Base-by-base conservation (phyloP, 2,329 filamentous ascomycete species). In the Fonsecaea erecta region DNA sequence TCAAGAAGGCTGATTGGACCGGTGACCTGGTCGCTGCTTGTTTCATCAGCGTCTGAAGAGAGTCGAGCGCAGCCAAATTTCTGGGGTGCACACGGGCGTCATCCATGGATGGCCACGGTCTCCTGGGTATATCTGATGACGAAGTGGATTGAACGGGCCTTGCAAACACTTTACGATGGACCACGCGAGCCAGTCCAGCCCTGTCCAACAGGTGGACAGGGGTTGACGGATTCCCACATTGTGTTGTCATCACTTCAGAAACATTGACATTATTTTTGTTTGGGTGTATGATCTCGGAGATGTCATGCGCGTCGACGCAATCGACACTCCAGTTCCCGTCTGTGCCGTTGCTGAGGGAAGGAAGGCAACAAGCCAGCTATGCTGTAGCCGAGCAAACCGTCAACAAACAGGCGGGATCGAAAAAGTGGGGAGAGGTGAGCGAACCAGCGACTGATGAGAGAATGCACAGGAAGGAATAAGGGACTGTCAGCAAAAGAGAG, bases 41-140 rank as follows among this genome's bases (percentile, higher is more conserved):
- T 68, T 66, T 68, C 66, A 68, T 62, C 46, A 60, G 46, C 32
- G 34, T 46, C 32, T 53, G 34, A 34, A 46, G 18, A 63, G n/a
- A 52, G n/a, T 59, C 7, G 53, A 58, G 53, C 35, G 37, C 46
- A 53, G 40, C 18, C n/a, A 30, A 24, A 48, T 12, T 48, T 21
- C 32, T 3, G 16, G 18, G 54, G 46, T n/a, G 54, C 26, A 59
- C 63, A 65, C 63, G 54, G 58, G 18, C 52, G 40, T 60, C 18
- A 35, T 28, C 37, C 24, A 52, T 37, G 56, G 35, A 52, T 37
- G 56, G 35, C 48, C 62, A 56, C 37, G 51, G 51, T n/a, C 34
- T 37, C 52, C 48, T 8, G 35, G 37, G 32, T 46, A 21, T 43
- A 52, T 32, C 40, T 52, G 60, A 37, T 30, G 30, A 53, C 26